phyloP scores from a whole-genome alignment of 225 moss, liverwort and hornwort genomes.

The Sphagnum contortum region DNA sequence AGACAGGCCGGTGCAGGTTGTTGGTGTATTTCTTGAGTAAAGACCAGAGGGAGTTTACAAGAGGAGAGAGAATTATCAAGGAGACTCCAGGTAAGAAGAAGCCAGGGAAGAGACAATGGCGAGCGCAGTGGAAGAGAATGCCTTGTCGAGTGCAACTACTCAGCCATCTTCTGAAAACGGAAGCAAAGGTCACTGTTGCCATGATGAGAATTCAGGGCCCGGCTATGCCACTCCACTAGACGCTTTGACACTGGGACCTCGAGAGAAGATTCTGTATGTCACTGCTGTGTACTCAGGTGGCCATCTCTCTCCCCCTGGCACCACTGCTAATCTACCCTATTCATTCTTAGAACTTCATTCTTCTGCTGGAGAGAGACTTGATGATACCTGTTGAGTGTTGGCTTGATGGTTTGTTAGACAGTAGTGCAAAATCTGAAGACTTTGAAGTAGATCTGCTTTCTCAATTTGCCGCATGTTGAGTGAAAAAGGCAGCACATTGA shows the following conservation, averaged over 20 bases:
- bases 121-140: constrained; percentile 26
- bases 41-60: too few relatives aligned
- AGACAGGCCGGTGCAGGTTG: too few relatives aligned
- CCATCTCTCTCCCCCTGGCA: background rate
- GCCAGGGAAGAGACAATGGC: constrained; percentile 44
- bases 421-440: background rate
- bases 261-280: constrained; percentile 89
- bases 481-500: too few relatives aligned
- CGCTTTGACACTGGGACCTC: constrained; percentile 63
- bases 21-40: too few relatives aligned
- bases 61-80: too few relatives aligned
- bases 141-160: constrained; percentile 12
- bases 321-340: background rate
- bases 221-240: constrained; percentile 83
- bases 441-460: background rate
- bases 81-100: constrained; percentile 16
- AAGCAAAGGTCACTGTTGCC: constrained; percentile 41
- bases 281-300: constrained; percentile 88
- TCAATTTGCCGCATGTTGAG: too few relatives aligned
- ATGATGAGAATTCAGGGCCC: constrained; percentile 44
- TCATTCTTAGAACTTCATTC: background rate
- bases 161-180: constrained; percentile 13
- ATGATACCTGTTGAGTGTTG: too few relatives aligned
- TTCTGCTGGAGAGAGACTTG: too few relatives aligned
- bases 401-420: background rate